These are phyloP conservation scores for Penicillium thymicola DNA, from an alignment of 2,329 filamentous ascomycete genomes.

Conservation along the genomic window DNA sequence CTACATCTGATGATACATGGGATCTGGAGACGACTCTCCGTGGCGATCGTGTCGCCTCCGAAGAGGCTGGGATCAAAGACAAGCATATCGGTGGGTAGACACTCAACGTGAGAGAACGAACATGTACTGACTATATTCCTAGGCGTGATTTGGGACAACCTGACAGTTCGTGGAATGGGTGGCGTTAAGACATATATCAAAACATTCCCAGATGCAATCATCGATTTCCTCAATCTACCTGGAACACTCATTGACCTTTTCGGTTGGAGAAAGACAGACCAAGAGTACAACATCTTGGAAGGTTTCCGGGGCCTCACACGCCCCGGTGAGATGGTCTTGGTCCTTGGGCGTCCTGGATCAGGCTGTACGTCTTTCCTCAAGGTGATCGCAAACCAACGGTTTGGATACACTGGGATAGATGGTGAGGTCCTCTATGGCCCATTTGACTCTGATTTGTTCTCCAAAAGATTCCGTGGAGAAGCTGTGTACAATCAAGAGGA, in stretches of 20 bases:
- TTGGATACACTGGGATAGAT: conserved; percentile 57
- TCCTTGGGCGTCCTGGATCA: conserved; percentile 72
- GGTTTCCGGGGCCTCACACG: conserved; percentile 61
- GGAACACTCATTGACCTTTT: conserved; percentile 62
- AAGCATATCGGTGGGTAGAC: conserved; percentile 63
- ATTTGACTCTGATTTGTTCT: conserved; percentile 67
- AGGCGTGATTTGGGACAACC: conserved; percentile 71
- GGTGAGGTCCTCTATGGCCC: conserved; percentile 77
- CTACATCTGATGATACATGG: conserved; percentile 57
- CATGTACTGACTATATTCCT: not conserved
- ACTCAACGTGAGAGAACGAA: not conserved
- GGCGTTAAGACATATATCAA: conserved; percentile 68
- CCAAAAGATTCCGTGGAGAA: conserved; percentile 71
- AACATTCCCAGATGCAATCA: conserved; percentile 74
- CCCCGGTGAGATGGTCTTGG: conserved; percentile 85
- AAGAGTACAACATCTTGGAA: conserved; percentile 70
- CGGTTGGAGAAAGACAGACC: conserved; percentile 64
- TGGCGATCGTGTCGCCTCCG: conserved; percentile 67
- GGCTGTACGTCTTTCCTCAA: conserved; percentile 70
- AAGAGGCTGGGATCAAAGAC: conserved; percentile 71
- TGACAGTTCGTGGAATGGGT: conserved; percentile 73
- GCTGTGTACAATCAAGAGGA: conserved; percentile 84
- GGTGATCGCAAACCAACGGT: conserved; percentile 64
- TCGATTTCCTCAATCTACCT: conserved; percentile 72
- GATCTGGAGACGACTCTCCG: conserved; percentile 72